Percentiles rank a stretch among this genome's conserved stretches.
Evolutionary conservation across 78 protist genomes (phyloP).

Genomic region (Chrysochromulina parva): DNA sequence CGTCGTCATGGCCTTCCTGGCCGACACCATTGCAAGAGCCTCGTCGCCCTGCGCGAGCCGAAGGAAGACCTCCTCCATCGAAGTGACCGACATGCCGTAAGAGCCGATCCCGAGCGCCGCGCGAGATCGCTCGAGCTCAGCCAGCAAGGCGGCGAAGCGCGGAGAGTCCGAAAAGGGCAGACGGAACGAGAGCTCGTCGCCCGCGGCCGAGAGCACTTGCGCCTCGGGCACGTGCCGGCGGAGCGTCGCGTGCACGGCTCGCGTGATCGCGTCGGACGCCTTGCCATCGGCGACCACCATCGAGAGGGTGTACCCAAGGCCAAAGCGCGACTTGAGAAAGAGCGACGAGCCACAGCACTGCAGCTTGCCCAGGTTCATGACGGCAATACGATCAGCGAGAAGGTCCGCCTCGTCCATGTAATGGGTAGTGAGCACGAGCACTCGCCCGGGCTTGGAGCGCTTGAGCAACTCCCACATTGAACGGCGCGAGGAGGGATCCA

Average conservation of each 20-base stretch:
- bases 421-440: slow-evolving; percentile 52
- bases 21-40: background rate
- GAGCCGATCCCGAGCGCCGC: background rate
- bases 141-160: background rate
- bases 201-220: background rate
- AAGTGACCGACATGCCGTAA: slow-evolving; percentile 31
- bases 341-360: slow-evolving; percentile 36
- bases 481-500: slow-evolving; percentile 57
- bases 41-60: background rate
- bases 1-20: too few relatives aligned
- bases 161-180: background rate
- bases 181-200: background rate
- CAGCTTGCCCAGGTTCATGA: slow-evolving; percentile 8
- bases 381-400: slow-evolving; percentile 36
- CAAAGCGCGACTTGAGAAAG: slow-evolving; percentile 27
- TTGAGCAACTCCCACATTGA: slow-evolving; percentile 38
- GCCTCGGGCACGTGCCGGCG: background rate
- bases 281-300: background rate
- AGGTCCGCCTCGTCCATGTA: slow-evolving; percentile 57
- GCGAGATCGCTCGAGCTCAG: background rate
- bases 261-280: background rate
- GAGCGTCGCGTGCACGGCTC: background rate
- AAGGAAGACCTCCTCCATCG: slow-evolving; percentile 49
- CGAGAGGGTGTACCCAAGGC: slow-evolving; percentile 18
- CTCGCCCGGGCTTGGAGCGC: background rate